Conservation (phyloP, 306 rosid genomes). For the Rubus idaeus region DNA sequence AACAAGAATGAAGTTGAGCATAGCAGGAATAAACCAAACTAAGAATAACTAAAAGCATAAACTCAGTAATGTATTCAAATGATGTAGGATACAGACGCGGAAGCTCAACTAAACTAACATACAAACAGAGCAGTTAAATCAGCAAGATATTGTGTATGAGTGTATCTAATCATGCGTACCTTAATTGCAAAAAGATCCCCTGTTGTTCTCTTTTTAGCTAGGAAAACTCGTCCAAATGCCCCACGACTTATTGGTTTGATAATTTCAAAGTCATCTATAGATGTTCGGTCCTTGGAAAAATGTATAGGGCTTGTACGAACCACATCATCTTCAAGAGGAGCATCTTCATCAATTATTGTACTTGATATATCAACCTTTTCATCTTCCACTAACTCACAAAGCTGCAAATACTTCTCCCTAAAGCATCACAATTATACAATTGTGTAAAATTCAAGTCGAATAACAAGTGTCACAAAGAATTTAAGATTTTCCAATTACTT, state of each 20-base stretch:
- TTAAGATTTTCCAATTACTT: slow-evolving; percentile 19
- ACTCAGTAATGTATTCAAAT: not conserved
- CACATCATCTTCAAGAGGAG: slow-evolving; percentile 85
- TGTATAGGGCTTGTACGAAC: slow-evolving; percentile 91
- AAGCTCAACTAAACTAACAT: not conserved
- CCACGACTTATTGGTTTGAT: slow-evolving; percentile 98
- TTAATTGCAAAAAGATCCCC: slow-evolving; percentile 98
- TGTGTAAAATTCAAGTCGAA: slow-evolving; percentile 16
- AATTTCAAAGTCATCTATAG: slow-evolving; percentile 95
- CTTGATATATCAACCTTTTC: slow-evolving; percentile 77
- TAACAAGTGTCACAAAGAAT: slow-evolving; percentile 20
- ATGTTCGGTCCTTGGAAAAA: slow-evolving; percentile 87
- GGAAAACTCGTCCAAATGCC: slow-evolving; percentile 98
- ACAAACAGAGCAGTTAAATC: no score
- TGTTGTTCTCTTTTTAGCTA: slow-evolving; percentile 96
- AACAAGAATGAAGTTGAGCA: not conserved
- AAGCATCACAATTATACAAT: slow-evolving; percentile 32
- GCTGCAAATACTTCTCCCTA: slow-evolving; percentile 97
- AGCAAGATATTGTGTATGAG: slow-evolving; percentile 5
- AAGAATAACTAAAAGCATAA: not conserved
- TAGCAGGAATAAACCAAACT: slow-evolving; percentile 4
- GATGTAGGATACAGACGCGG: not conserved
- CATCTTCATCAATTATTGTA: slow-evolving; percentile 83
- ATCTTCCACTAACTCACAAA: slow-evolving; percentile 91
- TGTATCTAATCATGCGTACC: slow-evolving; percentile 35